Conservation (phyloP, 2,329 filamentous ascomycete species). For the Sporothrix pallida region DNA sequence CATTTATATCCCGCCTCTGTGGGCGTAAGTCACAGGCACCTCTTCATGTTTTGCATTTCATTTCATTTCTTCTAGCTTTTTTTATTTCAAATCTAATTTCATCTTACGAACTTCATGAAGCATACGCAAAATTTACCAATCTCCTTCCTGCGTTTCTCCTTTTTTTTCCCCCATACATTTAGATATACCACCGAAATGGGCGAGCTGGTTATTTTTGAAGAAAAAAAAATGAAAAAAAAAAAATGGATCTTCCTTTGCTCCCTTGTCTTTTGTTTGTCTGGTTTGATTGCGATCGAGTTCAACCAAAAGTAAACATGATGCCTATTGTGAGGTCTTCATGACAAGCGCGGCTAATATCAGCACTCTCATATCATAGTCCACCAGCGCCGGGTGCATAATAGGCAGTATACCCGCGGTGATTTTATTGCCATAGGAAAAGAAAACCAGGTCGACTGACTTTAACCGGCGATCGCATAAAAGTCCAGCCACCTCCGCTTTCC, state of each 20-base stretch:
- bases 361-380: too few species aligned
- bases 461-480: constrained; percentile 22
- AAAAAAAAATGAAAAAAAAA: too few species aligned
- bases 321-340: neutral
- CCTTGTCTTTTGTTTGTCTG: neutral
- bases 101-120: constrained; percentile 17
- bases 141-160: neutral
- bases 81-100: neutral
- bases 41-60: neutral
- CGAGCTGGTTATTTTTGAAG: neutral
- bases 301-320: neutral
- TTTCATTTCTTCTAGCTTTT: neutral
- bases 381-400: neutral
- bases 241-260: too few species aligned
- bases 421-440: neutral
- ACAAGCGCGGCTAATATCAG: constrained; percentile 3
- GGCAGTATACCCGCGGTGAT: neutral
- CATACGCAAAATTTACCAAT: neutral
- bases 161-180: neutral
- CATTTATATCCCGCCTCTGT: constrained; percentile 12
- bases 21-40: neutral
- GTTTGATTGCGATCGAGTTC: neutral
- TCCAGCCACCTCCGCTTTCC: constrained; percentile 17
- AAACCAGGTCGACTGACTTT: constrained; percentile 22
- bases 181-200: neutral